These are phyloP conservation scores for Rubia tinctorum DNA, from an alignment of 305 asterid genomes.

Conservation along the genomic window DNA sequence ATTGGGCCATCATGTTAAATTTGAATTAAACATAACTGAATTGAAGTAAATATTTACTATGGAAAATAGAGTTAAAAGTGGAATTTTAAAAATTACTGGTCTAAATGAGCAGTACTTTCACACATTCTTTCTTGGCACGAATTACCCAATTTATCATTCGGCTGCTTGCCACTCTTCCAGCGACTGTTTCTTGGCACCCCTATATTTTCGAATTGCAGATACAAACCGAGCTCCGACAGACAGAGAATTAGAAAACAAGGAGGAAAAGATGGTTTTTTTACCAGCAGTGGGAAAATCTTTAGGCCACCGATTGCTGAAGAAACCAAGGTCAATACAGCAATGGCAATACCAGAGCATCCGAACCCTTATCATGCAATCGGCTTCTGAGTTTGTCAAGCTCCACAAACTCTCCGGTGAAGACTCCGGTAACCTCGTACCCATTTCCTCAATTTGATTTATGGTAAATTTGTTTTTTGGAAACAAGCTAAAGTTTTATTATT, in stretches of 20 bases:
- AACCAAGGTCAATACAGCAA: slow-evolving; percentile 19
- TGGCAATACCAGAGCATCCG: slow-evolving; percentile 48
- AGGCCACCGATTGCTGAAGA: slow-evolving; percentile 29
- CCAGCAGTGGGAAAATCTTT: slow-evolving; percentile 37
- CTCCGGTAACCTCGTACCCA: slow-evolving; percentile 45
- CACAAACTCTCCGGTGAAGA: slow-evolving; percentile 55
- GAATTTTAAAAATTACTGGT: no score
- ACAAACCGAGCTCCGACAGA: background rate
- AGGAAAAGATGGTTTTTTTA: slow-evolving; percentile 31
- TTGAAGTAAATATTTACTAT: no score
- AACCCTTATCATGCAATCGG: slow-evolving; percentile 59
- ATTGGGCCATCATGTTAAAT: no score
- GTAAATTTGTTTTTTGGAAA: background rate
- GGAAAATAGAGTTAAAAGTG: no score
- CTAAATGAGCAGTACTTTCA: no score
- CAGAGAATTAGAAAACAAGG: background rate
- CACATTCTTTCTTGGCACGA: no score
- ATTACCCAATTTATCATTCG: background rate
- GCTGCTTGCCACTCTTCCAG: no score
- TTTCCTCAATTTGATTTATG: background rate
- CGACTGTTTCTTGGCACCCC: no score
- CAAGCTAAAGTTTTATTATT: background rate
- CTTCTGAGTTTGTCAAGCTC: slow-evolving; percentile 65
- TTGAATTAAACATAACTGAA: no score
- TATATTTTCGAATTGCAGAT: background rate